phyloP scores from a whole-genome alignment of 2,329 filamentous ascomycete genomes.

The Trichoderma endophyticum region DNA sequence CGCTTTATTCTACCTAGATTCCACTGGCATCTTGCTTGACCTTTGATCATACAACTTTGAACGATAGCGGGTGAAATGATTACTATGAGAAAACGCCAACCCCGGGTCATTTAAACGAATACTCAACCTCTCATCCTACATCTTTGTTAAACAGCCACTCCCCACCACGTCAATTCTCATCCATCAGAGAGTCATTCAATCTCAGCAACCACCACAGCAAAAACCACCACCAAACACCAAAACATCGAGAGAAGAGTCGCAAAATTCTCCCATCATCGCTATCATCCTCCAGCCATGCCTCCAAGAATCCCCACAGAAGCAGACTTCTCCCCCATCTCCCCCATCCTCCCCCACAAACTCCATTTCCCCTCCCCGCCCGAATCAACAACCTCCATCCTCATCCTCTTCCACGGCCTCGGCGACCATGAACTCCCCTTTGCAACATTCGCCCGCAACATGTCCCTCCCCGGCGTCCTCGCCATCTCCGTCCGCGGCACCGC shows the following conservation, averaged over 20 bases:
- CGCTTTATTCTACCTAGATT: background rate
- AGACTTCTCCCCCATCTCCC: slow-evolving; percentile 47
- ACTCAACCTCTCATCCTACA: background rate
- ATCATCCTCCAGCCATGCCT: slow-evolving; percentile 33
- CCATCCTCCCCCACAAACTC: slow-evolving; percentile 43
- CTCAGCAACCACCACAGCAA: background rate
- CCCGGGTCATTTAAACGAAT: background rate
- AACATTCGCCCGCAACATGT: slow-evolving; percentile 63
- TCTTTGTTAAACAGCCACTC: background rate
- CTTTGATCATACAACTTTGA: background rate
- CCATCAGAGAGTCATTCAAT: background rate
- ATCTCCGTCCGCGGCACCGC: slow-evolving; percentile 70
- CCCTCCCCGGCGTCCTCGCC: slow-evolving; percentile 72
- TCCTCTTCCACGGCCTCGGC: slow-evolving; percentile 82
- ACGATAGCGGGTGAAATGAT: background rate
- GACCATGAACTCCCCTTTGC: slow-evolving; percentile 69
- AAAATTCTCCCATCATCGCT: background rate
- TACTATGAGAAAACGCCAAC: background rate
- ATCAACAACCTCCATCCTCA: slow-evolving; percentile 68
- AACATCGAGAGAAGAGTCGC: background rate
- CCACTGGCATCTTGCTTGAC: background rate
- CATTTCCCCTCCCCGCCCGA: slow-evolving; percentile 54
- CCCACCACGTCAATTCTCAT: background rate
- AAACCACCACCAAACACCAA: background rate
- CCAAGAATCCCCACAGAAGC: slow-evolving; percentile 48